Conservation (phyloP, 1,284 basidiomycete species). For the Grifola frondosa region DNA sequence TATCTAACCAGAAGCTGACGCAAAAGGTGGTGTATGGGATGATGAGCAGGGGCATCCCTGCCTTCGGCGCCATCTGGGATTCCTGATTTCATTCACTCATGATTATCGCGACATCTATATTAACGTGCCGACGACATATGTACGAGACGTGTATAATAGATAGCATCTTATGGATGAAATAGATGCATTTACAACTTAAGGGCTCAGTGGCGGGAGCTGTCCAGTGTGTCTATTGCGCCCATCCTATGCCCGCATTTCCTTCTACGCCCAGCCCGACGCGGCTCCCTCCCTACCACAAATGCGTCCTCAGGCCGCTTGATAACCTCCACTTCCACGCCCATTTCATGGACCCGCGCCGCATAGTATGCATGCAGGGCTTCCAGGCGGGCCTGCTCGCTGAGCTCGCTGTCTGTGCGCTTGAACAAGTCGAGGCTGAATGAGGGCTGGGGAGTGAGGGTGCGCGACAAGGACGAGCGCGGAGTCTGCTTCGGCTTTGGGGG, state of each 20-base stretch:
- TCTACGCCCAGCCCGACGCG: slow-evolving; percentile 6
- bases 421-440: slow-evolving; percentile 18
- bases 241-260: not conserved
- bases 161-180: no score
- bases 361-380: slow-evolving; percentile 23
- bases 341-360: slow-evolving; percentile 15
- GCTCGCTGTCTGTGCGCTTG: slow-evolving; percentile 17
- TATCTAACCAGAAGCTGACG: slow-evolving; percentile 62
- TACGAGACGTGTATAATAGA: slow-evolving; percentile 1
- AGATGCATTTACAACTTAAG: no score
- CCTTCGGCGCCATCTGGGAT: slow-evolving; percentile 62
- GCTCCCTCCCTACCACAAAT: slow-evolving; percentile 10
- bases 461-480: not conserved
- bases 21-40: slow-evolving; percentile 60
- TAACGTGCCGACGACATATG: not conserved
- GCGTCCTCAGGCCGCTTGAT: slow-evolving; percentile 24
- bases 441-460: slow-evolving; percentile 9
- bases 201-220: no score
- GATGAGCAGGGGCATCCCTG: slow-evolving; percentile 58
- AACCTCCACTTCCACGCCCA: slow-evolving; percentile 19
- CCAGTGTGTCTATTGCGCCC: not conserved
- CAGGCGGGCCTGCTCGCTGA: slow-evolving; percentile 21
- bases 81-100: slow-evolving; percentile 29
- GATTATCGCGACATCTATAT: not conserved
- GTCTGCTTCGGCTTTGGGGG: not conserved